These are phyloP conservation scores for Sarocladium brachiariae DNA, from an alignment of 2,329 filamentous ascomycete species.

Conservation along the genomic window DNA sequence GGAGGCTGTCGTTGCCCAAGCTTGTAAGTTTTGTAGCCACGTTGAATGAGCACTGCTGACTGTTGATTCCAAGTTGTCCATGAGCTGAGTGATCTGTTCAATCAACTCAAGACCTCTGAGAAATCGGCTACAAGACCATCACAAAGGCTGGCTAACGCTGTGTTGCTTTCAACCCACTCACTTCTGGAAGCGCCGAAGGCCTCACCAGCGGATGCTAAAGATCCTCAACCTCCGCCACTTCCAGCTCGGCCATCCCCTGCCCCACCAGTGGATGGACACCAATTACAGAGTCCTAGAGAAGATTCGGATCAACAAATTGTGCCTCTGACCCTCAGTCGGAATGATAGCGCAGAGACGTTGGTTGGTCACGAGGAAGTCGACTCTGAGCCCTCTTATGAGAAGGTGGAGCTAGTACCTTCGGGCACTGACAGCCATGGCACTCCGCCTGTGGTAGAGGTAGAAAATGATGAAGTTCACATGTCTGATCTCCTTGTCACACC, in stretches of 20 bases:
- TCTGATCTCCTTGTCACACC: neutral
- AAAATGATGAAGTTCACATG: conserved; percentile 4
- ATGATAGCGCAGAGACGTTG: conserved; percentile 45
- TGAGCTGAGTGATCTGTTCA: conserved; percentile 65
- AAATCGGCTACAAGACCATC: conserved; percentile 61
- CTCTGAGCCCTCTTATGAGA: conserved; percentile 28
- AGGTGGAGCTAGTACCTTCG: conserved; percentile 19
- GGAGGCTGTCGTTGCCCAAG: conserved; percentile 60
- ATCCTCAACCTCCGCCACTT: conserved; percentile 37
- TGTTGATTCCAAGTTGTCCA: conserved; percentile 52
- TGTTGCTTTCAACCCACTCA: conserved; percentile 52
- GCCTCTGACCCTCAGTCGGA: conserved; percentile 35
- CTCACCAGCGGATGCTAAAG: conserved; percentile 19
- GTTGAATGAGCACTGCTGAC: conserved; percentile 16
- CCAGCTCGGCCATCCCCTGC: conserved; percentile 40
- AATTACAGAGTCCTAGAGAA: conserved; percentile 15
- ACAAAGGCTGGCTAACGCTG: conserved; percentile 72
- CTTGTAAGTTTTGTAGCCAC: conserved; percentile 55
- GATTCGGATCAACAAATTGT: conserved; percentile 24
- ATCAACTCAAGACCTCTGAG: conserved; percentile 58
- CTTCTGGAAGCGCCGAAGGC: conserved; percentile 26
- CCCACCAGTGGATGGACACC: conserved; percentile 19
- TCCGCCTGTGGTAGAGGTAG: conserved; percentile 11
- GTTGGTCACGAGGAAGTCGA: conserved; percentile 36
- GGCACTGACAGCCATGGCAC: conserved; percentile 18